Evolutionary conservation across 2,329 filamentous ascomycete species (phyloP), one percentile per base, ranked within the genome.

Genomic region (Pseudogymnoascus sp.): DNA sequence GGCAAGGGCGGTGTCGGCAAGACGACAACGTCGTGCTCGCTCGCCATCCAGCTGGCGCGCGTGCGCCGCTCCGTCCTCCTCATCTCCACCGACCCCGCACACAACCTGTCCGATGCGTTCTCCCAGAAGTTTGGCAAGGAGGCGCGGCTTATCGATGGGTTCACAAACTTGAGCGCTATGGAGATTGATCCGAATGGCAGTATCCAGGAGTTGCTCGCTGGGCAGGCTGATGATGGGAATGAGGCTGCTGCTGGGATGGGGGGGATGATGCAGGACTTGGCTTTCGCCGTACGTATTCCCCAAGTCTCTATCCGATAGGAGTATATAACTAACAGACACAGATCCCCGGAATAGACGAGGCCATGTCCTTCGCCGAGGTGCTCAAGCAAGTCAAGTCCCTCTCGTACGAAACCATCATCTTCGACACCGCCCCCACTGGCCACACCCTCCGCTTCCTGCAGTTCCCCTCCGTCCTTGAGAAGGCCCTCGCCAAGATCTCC

Each of bases 61-160:
- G 90, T 91, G 68, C 90, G 94, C 75, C 92, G 92, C 76, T 95
- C 89, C 63, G 94, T 99, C 63, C 84, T 99, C 61, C 87, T 99
- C 73, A 99, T 99, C 77, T 96, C 92, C 37, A 99, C 94, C 69
- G 94, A 99, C 75, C 94, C 94, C 59, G 94, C 94, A 58, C 94
- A 99, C 82, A 99, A 99, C 77, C 82, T 99, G 64, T 94, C 89
- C 67, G 94, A 99, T 77, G 94, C 94, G 63, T 99, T 99, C 76
- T 90, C 90, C 67, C 92, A 99, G 76, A 99, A 99, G 77, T 99
- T 99, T 71, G 94, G 94, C 78, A 99, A 99, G 80, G 94, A 99
- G 75, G 94, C 94, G 59, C 85, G 91, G 64, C 84, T 96, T 37
- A 82, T 99, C 65, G 86, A 96, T 67, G 94, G 94, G 67, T 96